A percentile compares a stretch with the other conserved stretches of the same genome.
phyloP scores from a whole-genome alignment of 352 stramenopile genomes.

The Pythium guiyangense region DNA sequence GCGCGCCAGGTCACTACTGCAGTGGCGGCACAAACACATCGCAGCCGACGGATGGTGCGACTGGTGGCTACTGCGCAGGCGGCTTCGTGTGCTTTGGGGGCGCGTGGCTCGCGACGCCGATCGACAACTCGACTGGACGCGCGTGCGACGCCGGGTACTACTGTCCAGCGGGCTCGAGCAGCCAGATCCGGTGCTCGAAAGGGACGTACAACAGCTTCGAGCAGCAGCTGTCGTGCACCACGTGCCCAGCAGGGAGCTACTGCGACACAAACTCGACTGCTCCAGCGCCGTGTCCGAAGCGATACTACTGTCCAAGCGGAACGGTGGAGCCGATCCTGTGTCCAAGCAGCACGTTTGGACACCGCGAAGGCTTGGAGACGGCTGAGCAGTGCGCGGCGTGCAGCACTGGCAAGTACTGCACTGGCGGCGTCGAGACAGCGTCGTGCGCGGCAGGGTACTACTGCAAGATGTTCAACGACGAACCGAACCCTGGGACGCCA shows the following conservation, averaged over 20 bases:
- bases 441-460: conserved; percentile 79
- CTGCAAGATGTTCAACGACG: conserved; percentile 63
- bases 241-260: conserved; percentile 60
- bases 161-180: conserved; percentile 51
- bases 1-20: conserved; percentile 72
- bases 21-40: conserved; percentile 27
- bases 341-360: conserved; percentile 75
- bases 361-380: conserved; percentile 33
- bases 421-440: conserved; percentile 61
- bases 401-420: conserved; percentile 70
- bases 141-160: conserved; percentile 66
- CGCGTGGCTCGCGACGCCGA: conserved; percentile 40
- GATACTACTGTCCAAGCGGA: conserved; percentile 68
- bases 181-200: conserved; percentile 48
- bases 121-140: conserved; percentile 46
- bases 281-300: conserved; percentile 45
- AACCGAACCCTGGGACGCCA: conserved; percentile 38
- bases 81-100: conserved; percentile 64
- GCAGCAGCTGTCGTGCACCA: conserved; percentile 33
- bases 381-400: conserved; percentile 63
- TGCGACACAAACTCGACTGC: conserved; percentile 59
- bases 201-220: conserved; percentile 65
- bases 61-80: conserved; percentile 42
- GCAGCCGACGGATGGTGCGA: conserved; percentile 33
- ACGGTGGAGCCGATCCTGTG: conserved; percentile 51